These are phyloP conservation scores for Macrolepiota dolichaula DNA, from an alignment of 768 basidiomycete species.

Conservation along the genomic window DNA sequence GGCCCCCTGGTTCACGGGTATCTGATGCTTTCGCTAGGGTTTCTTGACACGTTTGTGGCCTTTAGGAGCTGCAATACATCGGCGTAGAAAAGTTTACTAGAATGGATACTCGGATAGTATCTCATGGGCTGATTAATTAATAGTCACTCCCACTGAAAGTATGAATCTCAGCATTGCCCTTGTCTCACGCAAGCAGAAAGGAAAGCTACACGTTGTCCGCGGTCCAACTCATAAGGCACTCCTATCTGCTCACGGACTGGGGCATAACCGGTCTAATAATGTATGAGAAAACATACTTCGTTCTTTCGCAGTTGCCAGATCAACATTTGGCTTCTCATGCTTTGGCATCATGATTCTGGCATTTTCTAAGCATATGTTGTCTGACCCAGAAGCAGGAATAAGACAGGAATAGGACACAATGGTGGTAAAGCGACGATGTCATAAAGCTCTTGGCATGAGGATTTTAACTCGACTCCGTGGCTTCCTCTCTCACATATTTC, in stretches of 20 bases:
- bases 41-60: neutral
- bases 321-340: constrained; percentile 14
- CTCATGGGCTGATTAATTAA: constrained; percentile 9
- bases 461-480: constrained; percentile 2
- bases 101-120: neutral
- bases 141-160: constrained; percentile 10
- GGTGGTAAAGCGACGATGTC: constrained; percentile 17
- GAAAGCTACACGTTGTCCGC: constrained; percentile 22
- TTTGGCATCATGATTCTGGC: constrained; percentile 14
- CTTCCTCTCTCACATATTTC: constrained; percentile 9
- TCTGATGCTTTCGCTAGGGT: neutral
- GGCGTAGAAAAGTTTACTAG: constrained; percentile 7
- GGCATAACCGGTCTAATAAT: neutral
- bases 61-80: constrained; percentile 2
- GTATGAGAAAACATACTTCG: constrained; percentile 1
- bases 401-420: constrained; percentile 8
- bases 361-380: constrained; percentile 12
- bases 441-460: constrained; percentile 15
- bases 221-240: constrained; percentile 8
- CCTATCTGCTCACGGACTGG: constrained; percentile 6
- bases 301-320: constrained; percentile 13
- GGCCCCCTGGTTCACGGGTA: neutral
- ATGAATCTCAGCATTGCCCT: constrained; percentile 11
- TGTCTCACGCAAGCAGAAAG: constrained; percentile 10
- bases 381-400: constrained; percentile 11